Base-by-base conservation (phyloP, 2,329 filamentous ascomycete genomes). In the Hyphodiscus sp. region DNA sequence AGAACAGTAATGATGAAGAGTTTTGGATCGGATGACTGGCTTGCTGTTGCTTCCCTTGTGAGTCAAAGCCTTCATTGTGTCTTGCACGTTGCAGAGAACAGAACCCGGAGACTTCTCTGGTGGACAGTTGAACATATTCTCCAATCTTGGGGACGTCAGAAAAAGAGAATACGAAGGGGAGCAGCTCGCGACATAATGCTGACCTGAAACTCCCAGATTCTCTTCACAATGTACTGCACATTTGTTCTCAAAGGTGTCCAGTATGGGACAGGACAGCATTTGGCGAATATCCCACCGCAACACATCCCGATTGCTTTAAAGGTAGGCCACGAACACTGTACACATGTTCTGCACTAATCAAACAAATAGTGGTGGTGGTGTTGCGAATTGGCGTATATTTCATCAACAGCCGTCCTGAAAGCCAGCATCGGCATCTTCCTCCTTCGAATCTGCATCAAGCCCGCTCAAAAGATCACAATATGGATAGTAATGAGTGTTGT, bases 31-130 rank as follows among this genome's bases (percentile, higher is more conserved):
- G 77, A 80, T 47, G 77, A 80, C 67, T 74, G 69, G 57, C 63
- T 78, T 50, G 76, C 77, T 61, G 65, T 77, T 20, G 47, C 67
- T 26, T 73, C 74, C 2, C 65, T 76, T 65, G 76, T 79, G 64
- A 53, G 66, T 61, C 30, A 23, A 38, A 38, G 5, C 33, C 5
- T 38, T 38, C 33, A 13, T 2, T 38, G 4, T 38, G 13, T 13
- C 5, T 13, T 38, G 33, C 11, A 38, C 11, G 11, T 38, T 26
- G 8, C 4, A 26, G n/a, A n/a, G n/a, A 26, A 26, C 23, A 26
- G 8, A 8, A 26, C 8, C 8, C 4, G 23, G 23, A 26, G 3
- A 26, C 23, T 4, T 26, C 8, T 8, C 8, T 8, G 23, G 3
- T 26, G 8, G 23, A 26, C 8, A 26, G 4, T 26, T 26, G 23